These are phyloP conservation scores for Penicillium bialowiezense DNA, from an alignment of 495 filamentous ascomycete genomes.

Conservation along the genomic window DNA sequence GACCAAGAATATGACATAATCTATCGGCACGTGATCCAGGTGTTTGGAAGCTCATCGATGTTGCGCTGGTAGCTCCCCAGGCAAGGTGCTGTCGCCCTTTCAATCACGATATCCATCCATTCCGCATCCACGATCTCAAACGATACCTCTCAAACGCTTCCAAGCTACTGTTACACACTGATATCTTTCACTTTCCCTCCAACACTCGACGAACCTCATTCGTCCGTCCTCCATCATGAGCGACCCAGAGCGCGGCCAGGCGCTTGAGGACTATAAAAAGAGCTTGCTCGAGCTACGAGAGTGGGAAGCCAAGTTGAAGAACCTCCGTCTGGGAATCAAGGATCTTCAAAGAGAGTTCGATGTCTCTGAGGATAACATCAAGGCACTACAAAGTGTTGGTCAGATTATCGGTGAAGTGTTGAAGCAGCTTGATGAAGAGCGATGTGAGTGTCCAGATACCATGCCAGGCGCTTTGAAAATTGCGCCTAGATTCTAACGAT, in stretches of 20 bases:
- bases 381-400: conserved; percentile 96
- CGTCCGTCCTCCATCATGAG: conserved; percentile 38
- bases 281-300: conserved; percentile 96
- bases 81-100: conserved; percentile 9
- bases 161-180: neutral
- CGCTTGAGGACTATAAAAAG: conserved; percentile 83
- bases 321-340: conserved; percentile 89
- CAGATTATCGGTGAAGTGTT: conserved; percentile 99
- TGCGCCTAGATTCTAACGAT: conserved; percentile 8
- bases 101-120: conserved; percentile 16
- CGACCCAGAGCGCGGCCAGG: conserved; percentile 71
- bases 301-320: conserved; percentile 96
- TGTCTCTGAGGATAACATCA: conserved; percentile 98
- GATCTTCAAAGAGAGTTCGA: conserved; percentile 92
- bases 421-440: conserved; percentile 97
- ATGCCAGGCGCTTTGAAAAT: neutral
- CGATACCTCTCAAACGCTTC: conserved; percentile 6
- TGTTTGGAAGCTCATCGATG: conserved; percentile 28
- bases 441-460: conserved; percentile 60
- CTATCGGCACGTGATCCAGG: conserved; percentile 28
- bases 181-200: conserved; percentile 1
- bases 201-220: conserved; percentile 3
- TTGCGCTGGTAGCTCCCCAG: conserved; percentile 27
- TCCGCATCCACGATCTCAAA: conserved; percentile 6
- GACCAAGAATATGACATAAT: conserved; percentile 23